Base-by-base conservation (phyloP, 2,329 filamentous ascomycete species). In the Sporothrix pallida region DNA sequence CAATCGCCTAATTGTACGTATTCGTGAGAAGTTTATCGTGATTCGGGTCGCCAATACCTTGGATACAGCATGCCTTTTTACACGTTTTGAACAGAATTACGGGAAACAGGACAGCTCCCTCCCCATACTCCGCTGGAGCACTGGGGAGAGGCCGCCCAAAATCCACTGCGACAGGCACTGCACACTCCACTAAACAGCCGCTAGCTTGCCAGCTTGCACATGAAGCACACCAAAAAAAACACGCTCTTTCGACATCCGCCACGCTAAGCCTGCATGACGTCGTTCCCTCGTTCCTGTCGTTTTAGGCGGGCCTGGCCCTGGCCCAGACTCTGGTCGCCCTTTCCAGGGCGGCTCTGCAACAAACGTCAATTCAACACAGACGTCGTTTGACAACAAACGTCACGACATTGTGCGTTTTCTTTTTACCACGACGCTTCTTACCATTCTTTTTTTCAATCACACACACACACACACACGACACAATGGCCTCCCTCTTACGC, bases 401-500 rank as follows among this genome's bases (percentile, higher is more conserved):
- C 31, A 37, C 31, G 31, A 37, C 31, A 37, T 37, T 37, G 31
- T 37, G 31, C 31, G 7, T 37, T 37, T 5, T 37, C 31, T 37
- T 37, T 37, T 37, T 37, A 37, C 31, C 31, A 37, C 31, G 31
- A 37, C 31, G 31, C 5, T 26, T 56, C 5, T 48, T 26, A 46
- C 8, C n/a, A 2, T 23, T 20, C 26, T 65, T 13, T 62, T 42
- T 42, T 17, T 10, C n/a, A 23, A 26, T 26, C 23, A 26, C 23
- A 1, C 23, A 44, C 60, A n/a, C 37, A 17, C 20, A 12, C 23
- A 44, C 60, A n/a, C 37, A 17, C 20, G 4, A 15, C 48, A 50
- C 23, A 54, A 90, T 91, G 93, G 87, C 92, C 72, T 93, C 91
- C 26, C 83, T 98, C 75, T 88, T 98, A 77, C 93, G 95, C 78